phyloP scores from a whole-genome alignment of 2,329 filamentous ascomycete species.

The Penicillium hesseltinei region DNA sequence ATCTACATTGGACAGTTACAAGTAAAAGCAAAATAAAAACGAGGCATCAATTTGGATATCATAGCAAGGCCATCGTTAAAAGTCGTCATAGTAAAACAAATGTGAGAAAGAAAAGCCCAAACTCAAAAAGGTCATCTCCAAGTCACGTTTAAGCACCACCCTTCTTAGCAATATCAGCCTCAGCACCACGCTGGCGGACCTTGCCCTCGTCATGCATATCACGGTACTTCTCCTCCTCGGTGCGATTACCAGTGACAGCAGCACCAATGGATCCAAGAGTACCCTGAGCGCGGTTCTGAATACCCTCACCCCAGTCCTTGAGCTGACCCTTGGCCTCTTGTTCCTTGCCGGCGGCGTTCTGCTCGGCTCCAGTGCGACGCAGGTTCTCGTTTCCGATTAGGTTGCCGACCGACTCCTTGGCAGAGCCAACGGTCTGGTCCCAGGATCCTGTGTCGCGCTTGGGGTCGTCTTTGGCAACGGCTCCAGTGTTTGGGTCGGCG shows the following conservation, averaged over 20 bases:
- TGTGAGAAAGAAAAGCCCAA: neutral
- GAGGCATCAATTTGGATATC: slow-evolving; percentile 22
- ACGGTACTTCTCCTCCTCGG: slow-evolving; percentile 64
- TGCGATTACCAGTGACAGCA: slow-evolving; percentile 68
- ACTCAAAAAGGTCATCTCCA: neutral
- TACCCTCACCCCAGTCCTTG: slow-evolving; percentile 68
- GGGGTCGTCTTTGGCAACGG: slow-evolving; percentile 67
- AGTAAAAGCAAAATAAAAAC: neutral
- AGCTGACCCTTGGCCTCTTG: slow-evolving; percentile 83
- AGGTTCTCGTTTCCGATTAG: slow-evolving; percentile 72
- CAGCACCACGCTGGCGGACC: slow-evolving; percentile 77
- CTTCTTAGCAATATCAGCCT: slow-evolving; percentile 73
- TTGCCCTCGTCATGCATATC: slow-evolving; percentile 76
- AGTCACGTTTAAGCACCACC: slow-evolving; percentile 10
- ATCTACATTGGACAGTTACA: neutral
- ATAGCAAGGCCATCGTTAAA: slow-evolving; percentile 12
- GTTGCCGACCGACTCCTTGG: slow-evolving; percentile 77
- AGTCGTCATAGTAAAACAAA: slow-evolving; percentile 9
- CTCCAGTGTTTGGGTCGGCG: slow-evolving; percentile 64
- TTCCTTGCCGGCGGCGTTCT: slow-evolving; percentile 76
- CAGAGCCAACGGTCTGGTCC: slow-evolving; percentile 85
- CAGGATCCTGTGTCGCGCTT: slow-evolving; percentile 71
- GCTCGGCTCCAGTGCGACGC: slow-evolving; percentile 70
- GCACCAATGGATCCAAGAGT: slow-evolving; percentile 69
- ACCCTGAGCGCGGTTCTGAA: slow-evolving; percentile 66